These are phyloP conservation scores for Cymbopogon citratus DNA, from an alignment of 176 grass and related monocot genomes.

Conservation along the genomic window DNA sequence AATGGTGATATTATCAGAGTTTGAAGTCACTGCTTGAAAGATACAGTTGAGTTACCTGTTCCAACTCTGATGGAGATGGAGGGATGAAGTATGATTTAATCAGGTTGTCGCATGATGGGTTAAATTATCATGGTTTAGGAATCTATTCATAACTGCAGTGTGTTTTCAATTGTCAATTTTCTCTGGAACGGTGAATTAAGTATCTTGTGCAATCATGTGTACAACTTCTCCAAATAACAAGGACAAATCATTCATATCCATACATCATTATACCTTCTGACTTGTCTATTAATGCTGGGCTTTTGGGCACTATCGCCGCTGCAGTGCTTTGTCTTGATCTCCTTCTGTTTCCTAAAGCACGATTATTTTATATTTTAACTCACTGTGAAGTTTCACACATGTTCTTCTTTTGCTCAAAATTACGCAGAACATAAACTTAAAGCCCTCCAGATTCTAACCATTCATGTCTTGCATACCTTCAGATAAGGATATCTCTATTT, in stretches of 20 bases:
- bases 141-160: neutral
- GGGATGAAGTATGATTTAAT: neutral
- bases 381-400: neutral
- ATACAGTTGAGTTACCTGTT: neutral
- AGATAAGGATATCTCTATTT: no score
- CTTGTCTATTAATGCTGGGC: neutral
- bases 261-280: neutral
- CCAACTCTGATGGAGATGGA: neutral
- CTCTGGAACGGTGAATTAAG: neutral
- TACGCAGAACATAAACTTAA: neutral
- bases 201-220: neutral
- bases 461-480: neutral
- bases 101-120: neutral
- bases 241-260: conserved; percentile 5
- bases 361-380: conserved; percentile 1
- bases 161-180: neutral
- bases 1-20: neutral
- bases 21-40: neutral
- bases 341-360: neutral
- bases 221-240: neutral
- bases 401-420: neutral
- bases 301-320: neutral
- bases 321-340: neutral
- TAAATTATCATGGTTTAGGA: neutral
- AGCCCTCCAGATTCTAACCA: conserved; percentile 1